Evolutionary conservation across 2,329 filamentous ascomycete genomes (phyloP), one percentile per base, ranked within the genome.

Genomic region (Nothophaeocryptopus gaeumannii): DNA sequence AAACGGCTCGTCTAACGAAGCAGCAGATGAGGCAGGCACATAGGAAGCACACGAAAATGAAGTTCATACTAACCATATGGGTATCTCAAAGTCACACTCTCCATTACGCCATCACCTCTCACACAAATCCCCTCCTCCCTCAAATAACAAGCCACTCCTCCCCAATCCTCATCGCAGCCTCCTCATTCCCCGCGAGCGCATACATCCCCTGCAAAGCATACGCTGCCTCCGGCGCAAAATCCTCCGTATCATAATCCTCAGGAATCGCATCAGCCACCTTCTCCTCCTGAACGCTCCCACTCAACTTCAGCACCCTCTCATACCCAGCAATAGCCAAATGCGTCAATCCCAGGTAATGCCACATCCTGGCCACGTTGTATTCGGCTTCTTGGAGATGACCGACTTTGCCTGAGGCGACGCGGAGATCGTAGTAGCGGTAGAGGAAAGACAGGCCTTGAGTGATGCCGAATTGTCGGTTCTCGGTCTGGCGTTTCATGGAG

Each of bases 391-490:
- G 86, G 41, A 76, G 70, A 60, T 84, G 72, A 14, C 72, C 62
- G 1, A 72, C 68, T 5, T 70, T 58, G 8, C 65, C 66, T 11
- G 49, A 59, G 11, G 63, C 59, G 2, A 71, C 73, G 20, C 86
- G 78, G 20, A 81, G 65, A 2, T 82, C 76, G 58, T 87, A 85
- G 70, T 95, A 95, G 32, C 82, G 75, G 50, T 85, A 81, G 50
- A 97, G 71, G 62, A 96, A 96, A 0, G 84, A 77, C 43, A 96
- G 78, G 0, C 90, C 93, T 67, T 97, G 91, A 56, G 89, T 78
- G 36, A 96, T 83, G 35, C 90, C 81, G 64, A 88, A 92, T 65
- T 97, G 92, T 1, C 93, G 78, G 66, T 97, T 97, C 40, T 92
- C 89, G 0, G 86, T 84, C 68, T 95, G 89, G 2, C 92, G 81